Percentiles rank a stretch among this genome's conserved stretches.
phyloP scores from a whole-genome alignment of 2,329 filamentous ascomycete species.

The Lecanicillium sp. region DNA sequence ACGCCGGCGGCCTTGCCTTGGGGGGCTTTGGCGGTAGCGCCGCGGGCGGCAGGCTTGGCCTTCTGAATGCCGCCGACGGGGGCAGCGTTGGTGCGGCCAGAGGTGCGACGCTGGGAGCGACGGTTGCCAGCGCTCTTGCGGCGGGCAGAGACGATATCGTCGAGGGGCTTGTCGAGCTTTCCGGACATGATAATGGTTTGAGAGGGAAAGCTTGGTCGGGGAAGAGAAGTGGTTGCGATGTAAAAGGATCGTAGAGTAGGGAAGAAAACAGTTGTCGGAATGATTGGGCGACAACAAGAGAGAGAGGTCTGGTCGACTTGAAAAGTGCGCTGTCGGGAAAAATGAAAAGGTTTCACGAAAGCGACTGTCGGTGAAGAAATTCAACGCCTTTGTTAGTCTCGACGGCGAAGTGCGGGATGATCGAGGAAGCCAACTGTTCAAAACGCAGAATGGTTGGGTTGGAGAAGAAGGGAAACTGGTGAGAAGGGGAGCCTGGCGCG shows the following conservation, averaged over 20 bases:
- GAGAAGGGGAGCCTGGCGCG: too few species aligned
- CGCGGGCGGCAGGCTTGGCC: conserved; percentile 57
- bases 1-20: conserved; percentile 58
- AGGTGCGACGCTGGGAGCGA: conserved; percentile 42
- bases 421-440: background rate
- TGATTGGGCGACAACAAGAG: conserved; percentile 9
- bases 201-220: background rate
- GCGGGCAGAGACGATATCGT: conserved; percentile 87
- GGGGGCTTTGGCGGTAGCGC: conserved; percentile 51
- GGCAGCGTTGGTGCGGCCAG: conserved; percentile 52
- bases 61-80: conserved; percentile 86
- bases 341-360: background rate
- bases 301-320: background rate
- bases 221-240: conserved; percentile 28
- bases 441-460: conserved; percentile 5
- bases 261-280: conserved; percentile 12
- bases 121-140: conserved; percentile 53
- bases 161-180: conserved; percentile 95
- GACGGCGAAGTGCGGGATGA: background rate
- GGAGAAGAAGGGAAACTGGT: conserved; percentile 16
- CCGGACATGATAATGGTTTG: conserved; percentile 64
- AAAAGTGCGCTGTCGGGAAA: conserved; percentile 14
- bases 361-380: background rate
- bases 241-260: conserved; percentile 34
- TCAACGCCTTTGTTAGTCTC: background rate